A percentile compares a stretch with the other conserved stretches of the same genome.
phyloP scores from a whole-genome alignment of 768 basidiomycete species.

The Phylloporus scabripes region DNA sequence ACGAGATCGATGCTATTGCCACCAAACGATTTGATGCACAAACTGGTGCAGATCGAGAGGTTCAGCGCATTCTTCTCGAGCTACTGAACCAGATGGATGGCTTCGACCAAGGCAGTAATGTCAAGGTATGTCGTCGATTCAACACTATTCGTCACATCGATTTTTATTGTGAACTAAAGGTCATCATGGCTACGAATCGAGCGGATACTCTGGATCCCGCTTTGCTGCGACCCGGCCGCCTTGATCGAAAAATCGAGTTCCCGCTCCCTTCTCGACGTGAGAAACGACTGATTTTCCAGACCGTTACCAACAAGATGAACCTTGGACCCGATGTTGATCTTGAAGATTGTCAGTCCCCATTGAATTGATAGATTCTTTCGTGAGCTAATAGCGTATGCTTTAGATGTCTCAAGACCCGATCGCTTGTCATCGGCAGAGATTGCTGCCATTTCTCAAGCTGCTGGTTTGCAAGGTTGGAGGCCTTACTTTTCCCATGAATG shows the following conservation, averaged over 20 bases:
- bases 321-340: slow-evolving; percentile 95
- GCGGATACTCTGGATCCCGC: slow-evolving; percentile 98
- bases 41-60: slow-evolving; percentile 97
- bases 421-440: slow-evolving; percentile 95
- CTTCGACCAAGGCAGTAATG: slow-evolving; percentile 97
- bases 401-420: slow-evolving; percentile 96
- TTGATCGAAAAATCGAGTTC: slow-evolving; percentile 99
- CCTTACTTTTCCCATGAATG: background rate
- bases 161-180: slow-evolving; percentile 42
- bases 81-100: slow-evolving; percentile 99
- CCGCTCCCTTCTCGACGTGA: slow-evolving; percentile 91
- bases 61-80: slow-evolving; percentile 96
- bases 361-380: slow-evolving; percentile 6
- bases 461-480: slow-evolving; percentile 82
- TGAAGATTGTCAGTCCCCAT: slow-evolving; percentile 80
- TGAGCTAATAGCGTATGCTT: slow-evolving; percentile 6
- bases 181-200: slow-evolving; percentile 99
- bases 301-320: slow-evolving; percentile 96
- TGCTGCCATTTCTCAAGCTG: slow-evolving; percentile 91
- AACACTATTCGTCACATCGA: background rate
- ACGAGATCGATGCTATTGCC: slow-evolving; percentile 97
- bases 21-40: slow-evolving; percentile 99
- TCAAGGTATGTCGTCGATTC: slow-evolving; percentile 59
- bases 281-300: slow-evolving; percentile 96
- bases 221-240: slow-evolving; percentile 91